A percentile compares a stretch with the other conserved stretches of the same genome.
Evolutionary conservation across 2,329 filamentous ascomycete species (phyloP).

Genomic region (Colletotrichum ledebouriae): DNA sequence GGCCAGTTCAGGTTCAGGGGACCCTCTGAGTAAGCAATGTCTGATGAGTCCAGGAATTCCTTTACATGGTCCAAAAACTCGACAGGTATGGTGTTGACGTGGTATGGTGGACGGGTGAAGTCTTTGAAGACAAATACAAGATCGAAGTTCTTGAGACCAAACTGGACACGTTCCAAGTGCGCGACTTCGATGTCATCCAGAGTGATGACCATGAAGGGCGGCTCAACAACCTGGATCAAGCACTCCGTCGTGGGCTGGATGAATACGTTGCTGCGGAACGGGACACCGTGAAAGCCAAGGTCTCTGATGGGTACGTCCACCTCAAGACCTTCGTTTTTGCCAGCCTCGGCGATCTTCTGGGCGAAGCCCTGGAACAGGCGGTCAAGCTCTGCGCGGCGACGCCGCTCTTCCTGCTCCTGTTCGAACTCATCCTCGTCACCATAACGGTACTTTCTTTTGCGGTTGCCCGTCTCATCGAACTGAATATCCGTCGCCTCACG

Average conservation of each 20-base stretch:
- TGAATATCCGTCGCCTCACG: conserved; percentile 98
- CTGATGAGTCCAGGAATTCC: conserved; percentile 96
- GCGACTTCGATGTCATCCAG: conserved; percentile 96
- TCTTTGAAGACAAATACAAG: conserved; percentile 99
- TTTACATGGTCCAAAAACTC: conserved; percentile 96
- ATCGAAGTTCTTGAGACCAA: conserved; percentile 98
- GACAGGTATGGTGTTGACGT: conserved; percentile 98
- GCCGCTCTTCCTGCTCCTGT: conserved; percentile 95
- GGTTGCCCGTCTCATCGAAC: conserved; percentile 98
- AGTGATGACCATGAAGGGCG: conserved; percentile 95
- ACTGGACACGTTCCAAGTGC: conserved; percentile 94
- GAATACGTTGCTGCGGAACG: conserved; percentile 93
- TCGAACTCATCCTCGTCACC: conserved; percentile 99
- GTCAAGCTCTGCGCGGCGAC: conserved; percentile 91
- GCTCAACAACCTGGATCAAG: conserved; percentile 95
- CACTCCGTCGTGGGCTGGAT: conserved; percentile 98
- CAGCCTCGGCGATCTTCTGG: conserved; percentile 97
- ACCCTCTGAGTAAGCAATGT: conserved; percentile 94
- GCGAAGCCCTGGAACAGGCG: conserved; percentile 96
- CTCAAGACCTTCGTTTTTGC: conserved; percentile 88
- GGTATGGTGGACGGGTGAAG: conserved; percentile 88
- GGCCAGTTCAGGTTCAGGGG: conserved; percentile 98
- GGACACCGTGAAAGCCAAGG: conserved; percentile 96
- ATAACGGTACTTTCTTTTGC: conserved; percentile 97
- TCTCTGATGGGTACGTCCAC: conserved; percentile 98